These are phyloP conservation scores for Pseudophaeomoniella oleicola DNA, from an alignment of 2,329 filamentous ascomycete genomes.

Conservation along the genomic window DNA sequence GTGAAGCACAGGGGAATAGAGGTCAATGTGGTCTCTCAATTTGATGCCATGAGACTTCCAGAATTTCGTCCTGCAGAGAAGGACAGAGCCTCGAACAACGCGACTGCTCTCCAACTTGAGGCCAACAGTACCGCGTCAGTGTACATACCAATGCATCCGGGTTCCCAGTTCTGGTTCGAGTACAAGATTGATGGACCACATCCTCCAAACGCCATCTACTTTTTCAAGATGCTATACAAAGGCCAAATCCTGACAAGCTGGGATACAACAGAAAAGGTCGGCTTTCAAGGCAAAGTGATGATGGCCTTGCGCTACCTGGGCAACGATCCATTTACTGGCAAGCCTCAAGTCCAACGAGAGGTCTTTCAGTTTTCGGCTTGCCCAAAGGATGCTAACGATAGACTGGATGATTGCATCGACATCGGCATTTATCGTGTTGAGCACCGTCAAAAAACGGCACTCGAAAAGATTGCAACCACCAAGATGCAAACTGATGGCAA, in stretches of 20 bases:
- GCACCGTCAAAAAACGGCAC: conserved; percentile 6
- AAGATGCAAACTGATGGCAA: background rate
- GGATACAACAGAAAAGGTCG: conserved; percentile 11
- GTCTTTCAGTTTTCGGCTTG: conserved; percentile 6
- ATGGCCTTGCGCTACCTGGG: conserved; percentile 8
- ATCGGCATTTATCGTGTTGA: conserved; percentile 10
- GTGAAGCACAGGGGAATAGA: conserved; percentile 12
- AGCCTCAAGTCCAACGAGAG: conserved; percentile 5
- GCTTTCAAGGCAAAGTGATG: conserved; percentile 12
- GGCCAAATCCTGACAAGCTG: conserved; percentile 7
- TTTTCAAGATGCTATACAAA: conserved; percentile 12
- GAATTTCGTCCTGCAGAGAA: conserved; percentile 6
- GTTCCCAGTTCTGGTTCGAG: conserved; percentile 13
- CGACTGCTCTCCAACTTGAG: background rate
- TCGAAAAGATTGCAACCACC: background rate
- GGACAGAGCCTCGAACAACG: conserved; percentile 2
- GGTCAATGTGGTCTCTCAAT: conserved; percentile 11
- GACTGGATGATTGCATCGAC: conserved; percentile 9
- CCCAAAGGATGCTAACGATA: conserved; percentile 2
- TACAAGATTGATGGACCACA: conserved; percentile 13
- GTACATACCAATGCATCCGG: conserved; percentile 10
- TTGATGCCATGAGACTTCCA: conserved; percentile 10
- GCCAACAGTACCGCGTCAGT: conserved; percentile 4
- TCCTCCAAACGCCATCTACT: conserved; percentile 9
- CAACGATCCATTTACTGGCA: conserved; percentile 3